Base-by-base conservation (phyloP, 1,139 yeast genomes). In the Yamadazyma epiphylla region DNA sequence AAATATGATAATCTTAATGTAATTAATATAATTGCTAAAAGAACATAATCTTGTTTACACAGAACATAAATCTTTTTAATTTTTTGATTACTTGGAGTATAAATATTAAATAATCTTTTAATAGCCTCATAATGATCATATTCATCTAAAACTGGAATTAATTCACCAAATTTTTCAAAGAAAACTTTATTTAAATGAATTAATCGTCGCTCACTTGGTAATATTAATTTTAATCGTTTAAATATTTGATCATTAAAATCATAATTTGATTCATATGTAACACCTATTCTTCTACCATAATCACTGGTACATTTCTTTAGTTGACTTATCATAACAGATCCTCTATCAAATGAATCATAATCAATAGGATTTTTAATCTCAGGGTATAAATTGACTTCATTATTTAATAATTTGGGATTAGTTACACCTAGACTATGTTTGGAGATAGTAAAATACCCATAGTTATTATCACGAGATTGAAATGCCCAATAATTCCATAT, bases 61-160 rank as follows among this genome's bases (percentile, higher is more conserved):
- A 39, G 46, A 6, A 60, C 42, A 11, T 38, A 41, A 5, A 60
- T 35, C 11, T 41, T 44, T 6, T 41, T 24, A 6, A 45, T 31
- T 12, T 31, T 39, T 2, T 56, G 56, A 4, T 51, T 35, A 9
- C 29, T 35, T 2, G 39, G 41, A 11, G 30, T 29, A 4, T 28
- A 28, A 2, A 43, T 32, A 26, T 41, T 39, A 16, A 48, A 33
- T 4, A 48, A 32, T 21, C 52, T 39, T 6, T 35, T 29, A 20
- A 60, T 29, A 4, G 53, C 43, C 6, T 31, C 21, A 17, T 38
- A 30, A 33, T 52, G 51, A 1, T 42, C 44, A 9, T 35, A 35
- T 42, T 76, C 76, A 33, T 73, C 77, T 5, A 74, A 29, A 26
- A 65, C 60, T 2, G 81, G 81, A 36, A 64, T 48, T 30, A 62